Conservation (phyloP, 2,329 filamentous ascomycete genomes). For the Alternaria postmessia region DNA sequence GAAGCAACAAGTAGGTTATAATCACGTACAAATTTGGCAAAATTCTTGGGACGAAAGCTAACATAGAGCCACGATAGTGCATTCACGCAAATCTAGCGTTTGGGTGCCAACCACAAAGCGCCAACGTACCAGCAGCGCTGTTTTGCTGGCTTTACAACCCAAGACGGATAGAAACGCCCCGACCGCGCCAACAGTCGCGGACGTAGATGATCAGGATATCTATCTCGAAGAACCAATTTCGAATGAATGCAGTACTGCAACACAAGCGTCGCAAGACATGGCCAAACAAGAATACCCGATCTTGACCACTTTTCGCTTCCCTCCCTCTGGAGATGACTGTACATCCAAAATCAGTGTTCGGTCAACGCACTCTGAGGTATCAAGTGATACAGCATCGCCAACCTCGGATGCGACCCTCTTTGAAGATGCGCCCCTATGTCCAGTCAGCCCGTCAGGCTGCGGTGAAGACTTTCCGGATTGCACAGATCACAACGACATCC, state of each 20-base stretch:
- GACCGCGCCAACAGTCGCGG: background rate
- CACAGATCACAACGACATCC: background rate
- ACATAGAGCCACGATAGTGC: constrained; percentile 5
- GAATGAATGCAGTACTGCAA: background rate
- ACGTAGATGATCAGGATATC: background rate
- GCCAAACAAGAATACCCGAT: background rate
- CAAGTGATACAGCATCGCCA: constrained; percentile 10
- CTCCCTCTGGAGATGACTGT: background rate
- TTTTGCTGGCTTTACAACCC: constrained; percentile 14
- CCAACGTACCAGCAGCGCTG: constrained; percentile 6
- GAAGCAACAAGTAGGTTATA: constrained; percentile 7
- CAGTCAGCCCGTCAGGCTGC: background rate
- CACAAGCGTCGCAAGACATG: background rate
- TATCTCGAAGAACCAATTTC: background rate
- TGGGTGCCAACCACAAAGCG: constrained; percentile 2
- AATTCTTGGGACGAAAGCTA: background rate
- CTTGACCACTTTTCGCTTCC: background rate
- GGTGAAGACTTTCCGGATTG: background rate
- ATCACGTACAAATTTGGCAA: background rate
- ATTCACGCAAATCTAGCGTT: constrained; percentile 2
- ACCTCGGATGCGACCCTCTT: constrained; percentile 19
- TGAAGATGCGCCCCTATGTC: constrained; percentile 8
- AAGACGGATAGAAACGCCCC: constrained; percentile 3
- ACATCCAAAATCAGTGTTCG: too few relatives aligned
- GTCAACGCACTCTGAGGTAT: background rate